Percentiles rank a stretch among this genome's conserved stretches.
These are phyloP conservation scores for Megacollybia platyphylla DNA, from an alignment of 1,284 basidiomycete species.

Conservation along the genomic window DNA sequence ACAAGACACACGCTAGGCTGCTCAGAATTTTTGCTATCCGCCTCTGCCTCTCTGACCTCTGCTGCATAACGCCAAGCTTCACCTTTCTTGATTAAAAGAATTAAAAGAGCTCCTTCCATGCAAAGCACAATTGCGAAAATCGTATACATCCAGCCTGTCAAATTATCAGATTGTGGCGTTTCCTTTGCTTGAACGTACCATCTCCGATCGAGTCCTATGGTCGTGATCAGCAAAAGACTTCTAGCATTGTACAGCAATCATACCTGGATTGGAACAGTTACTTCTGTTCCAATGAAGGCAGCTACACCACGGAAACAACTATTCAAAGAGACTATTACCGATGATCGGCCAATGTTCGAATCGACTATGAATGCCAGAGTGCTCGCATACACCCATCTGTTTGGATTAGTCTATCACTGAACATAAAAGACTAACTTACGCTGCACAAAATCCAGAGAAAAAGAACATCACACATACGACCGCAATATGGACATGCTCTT, in stretches of 20 bases:
- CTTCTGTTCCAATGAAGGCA: slow-evolving; percentile 61
- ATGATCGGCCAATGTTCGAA: slow-evolving; percentile 62
- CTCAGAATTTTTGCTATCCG: slow-evolving; percentile 1
- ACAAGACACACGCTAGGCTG: background rate
- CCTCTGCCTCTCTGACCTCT: slow-evolving; percentile 17
- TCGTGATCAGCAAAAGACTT: background rate
- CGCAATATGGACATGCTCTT: slow-evolving; percentile 51
- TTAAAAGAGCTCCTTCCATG: slow-evolving; percentile 36
- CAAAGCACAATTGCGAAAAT: slow-evolving; percentile 54
- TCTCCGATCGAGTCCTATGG: slow-evolving; percentile 26
- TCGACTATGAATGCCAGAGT: slow-evolving; percentile 70
- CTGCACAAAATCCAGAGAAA: slow-evolving; percentile 53
- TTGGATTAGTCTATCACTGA: slow-evolving; percentile 9
- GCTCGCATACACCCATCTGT: slow-evolving; percentile 58
- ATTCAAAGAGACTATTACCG: slow-evolving; percentile 60
- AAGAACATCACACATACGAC: slow-evolving; percentile 54
- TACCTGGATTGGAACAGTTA: slow-evolving; percentile 57
- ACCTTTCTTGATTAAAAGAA: slow-evolving; percentile 38
- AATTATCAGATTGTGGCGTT: background rate
- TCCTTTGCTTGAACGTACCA: slow-evolving; percentile 12
- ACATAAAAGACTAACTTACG: slow-evolving; percentile 28
- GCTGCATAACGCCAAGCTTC: slow-evolving; percentile 26
- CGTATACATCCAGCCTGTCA: slow-evolving; percentile 52
- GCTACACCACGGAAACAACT: slow-evolving; percentile 56
- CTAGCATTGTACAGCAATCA: background rate